phyloP scores from a whole-genome alignment of 176 grass and related monocot genomes.

The Tuctoria greenei region DNA sequence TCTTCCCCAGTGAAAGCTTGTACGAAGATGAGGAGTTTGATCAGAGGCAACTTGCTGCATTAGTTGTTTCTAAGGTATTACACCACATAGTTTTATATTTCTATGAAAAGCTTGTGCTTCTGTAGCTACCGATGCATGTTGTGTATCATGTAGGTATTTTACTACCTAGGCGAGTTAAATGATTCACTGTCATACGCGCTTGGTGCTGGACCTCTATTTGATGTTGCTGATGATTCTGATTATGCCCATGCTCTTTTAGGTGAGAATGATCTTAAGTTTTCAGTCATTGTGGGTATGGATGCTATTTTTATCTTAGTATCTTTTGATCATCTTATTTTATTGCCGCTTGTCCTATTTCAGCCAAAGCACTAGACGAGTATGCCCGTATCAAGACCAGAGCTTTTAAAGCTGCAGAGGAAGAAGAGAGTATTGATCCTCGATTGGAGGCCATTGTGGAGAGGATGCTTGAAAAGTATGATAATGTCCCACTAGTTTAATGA shows the following conservation, averaged over 20 bases:
- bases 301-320: neutral
- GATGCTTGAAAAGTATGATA: constrained; percentile 85
- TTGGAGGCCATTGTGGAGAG: constrained; percentile 94
- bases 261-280: constrained; percentile 41
- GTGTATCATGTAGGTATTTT: constrained; percentile 75
- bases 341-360: constrained; percentile 48
- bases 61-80: constrained; percentile 96
- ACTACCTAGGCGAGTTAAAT: constrained; percentile 94
- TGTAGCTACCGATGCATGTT: constrained; percentile 22
- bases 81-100: neutral
- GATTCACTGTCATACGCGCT: constrained; percentile 91
- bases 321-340: constrained; percentile 25
- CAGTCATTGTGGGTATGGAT: neutral
- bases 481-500: neutral
- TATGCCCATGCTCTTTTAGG: constrained; percentile 91
- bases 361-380: constrained; percentile 97
- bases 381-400: constrained; percentile 69
- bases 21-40: constrained; percentile 99
- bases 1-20: constrained; percentile 75
- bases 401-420: constrained; percentile 59
- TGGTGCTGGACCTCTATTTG: constrained; percentile 93
- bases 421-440: constrained; percentile 74
- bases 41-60: constrained; percentile 83
- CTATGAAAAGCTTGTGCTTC: neutral
- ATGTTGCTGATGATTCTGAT: constrained; percentile 89